Conservation (phyloP, 2,329 filamentous ascomycete species). For the Hysterium pulicare region DNA sequence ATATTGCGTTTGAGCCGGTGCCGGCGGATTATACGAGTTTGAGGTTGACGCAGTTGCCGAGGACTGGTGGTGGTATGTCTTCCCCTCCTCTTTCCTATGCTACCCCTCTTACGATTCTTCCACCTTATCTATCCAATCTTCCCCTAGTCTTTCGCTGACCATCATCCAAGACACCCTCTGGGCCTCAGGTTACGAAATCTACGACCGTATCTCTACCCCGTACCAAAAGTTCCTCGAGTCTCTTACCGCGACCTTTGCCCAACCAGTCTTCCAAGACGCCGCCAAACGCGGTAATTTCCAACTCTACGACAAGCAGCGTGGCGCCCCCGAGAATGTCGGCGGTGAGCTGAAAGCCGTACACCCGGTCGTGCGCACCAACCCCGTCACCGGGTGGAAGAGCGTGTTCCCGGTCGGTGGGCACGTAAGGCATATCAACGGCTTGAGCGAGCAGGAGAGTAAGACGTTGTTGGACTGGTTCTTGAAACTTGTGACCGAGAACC, state of each 20-base stretch:
- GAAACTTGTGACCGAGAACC: slow-evolving; percentile 44
- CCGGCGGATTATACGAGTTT: slow-evolving; percentile 29
- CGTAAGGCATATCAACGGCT: slow-evolving; percentile 44
- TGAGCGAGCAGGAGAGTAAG: slow-evolving; percentile 45
- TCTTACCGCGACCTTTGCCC: slow-evolving; percentile 47
- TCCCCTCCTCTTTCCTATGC: too few relatives aligned
- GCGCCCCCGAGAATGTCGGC: slow-evolving; percentile 55
- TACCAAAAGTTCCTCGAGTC: slow-evolving; percentile 49
- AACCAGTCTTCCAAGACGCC: slow-evolving; percentile 39
- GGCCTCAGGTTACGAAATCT: slow-evolving; percentile 44
- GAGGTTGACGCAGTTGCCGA: slow-evolving; percentile 21
- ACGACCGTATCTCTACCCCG: slow-evolving; percentile 49
- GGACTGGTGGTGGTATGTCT: slow-evolving; percentile 9
- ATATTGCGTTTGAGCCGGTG: slow-evolving; percentile 29
- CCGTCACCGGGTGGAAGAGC: slow-evolving; percentile 61
- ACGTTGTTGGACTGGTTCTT: slow-evolving; percentile 44
- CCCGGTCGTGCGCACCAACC: slow-evolving; percentile 61
- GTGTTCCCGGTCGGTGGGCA: slow-evolving; percentile 44
- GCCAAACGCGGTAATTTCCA: slow-evolving; percentile 30
- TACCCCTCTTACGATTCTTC: too few relatives aligned
- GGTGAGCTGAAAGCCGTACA: slow-evolving; percentile 50
- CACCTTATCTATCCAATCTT: too few relatives aligned
- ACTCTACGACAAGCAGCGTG: slow-evolving; percentile 47
- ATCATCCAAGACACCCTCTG: slow-evolving; percentile 33
- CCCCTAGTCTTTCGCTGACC: too few relatives aligned